Conservation (phyloP, 1,139 yeast species). For the Saccharomyces hybrid region DNA sequence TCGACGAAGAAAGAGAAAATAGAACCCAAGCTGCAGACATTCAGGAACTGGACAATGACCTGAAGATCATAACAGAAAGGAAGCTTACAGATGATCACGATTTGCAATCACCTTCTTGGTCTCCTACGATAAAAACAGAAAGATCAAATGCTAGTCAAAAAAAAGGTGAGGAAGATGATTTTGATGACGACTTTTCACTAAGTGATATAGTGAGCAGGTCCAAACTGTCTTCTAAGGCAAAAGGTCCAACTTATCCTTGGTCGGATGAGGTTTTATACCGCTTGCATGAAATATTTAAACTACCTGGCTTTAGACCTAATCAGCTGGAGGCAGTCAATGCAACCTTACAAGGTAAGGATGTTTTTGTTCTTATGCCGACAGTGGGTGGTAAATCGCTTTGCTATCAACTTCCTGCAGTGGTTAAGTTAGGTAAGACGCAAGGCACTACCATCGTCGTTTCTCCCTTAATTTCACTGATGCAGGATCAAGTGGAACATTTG, state of each 20-base stretch:
- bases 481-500: constrained; percentile 88
- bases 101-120: background rate
- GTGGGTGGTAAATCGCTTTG: constrained; percentile 98
- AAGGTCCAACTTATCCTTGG: constrained; percentile 41
- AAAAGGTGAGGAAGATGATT: constrained; percentile 9
- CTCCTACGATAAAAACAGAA: constrained; percentile 12
- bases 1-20: constrained; percentile 31
- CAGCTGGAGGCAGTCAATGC: constrained; percentile 84
- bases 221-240: background rate
- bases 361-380: constrained; percentile 95
- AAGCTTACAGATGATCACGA: constrained; percentile 14
- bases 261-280: constrained; percentile 54
- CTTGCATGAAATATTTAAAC: constrained; percentile 51
- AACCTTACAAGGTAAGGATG: constrained; percentile 74
- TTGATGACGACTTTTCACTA: constrained; percentile 1
- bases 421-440: constrained; percentile 59
- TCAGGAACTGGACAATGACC: constrained; percentile 27
- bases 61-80: constrained; percentile 28
- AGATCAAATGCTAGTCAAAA: background rate
- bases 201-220: background rate
- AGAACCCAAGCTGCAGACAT: constrained; percentile 19
- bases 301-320: constrained; percentile 65
- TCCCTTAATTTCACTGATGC: constrained; percentile 93
- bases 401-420: constrained; percentile 88
- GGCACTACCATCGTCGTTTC: constrained; percentile 92